phyloP scores from a whole-genome alignment of 306 rosid genomes.

The Lotus japonicus region DNA sequence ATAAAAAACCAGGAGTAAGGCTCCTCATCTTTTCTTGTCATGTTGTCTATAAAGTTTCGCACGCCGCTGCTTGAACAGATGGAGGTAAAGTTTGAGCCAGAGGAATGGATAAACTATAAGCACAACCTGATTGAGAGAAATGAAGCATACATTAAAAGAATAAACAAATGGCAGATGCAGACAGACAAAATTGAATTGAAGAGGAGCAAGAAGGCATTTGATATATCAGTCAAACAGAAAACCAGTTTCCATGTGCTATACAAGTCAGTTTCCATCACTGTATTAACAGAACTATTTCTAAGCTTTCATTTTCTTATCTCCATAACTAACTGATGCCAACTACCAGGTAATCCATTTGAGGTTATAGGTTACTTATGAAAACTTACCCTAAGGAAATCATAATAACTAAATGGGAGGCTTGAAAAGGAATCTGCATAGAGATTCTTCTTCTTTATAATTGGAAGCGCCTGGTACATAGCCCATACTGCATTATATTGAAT shows the following conservation, averaged over 20 bases:
- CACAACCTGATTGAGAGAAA: slow-evolving; percentile 51
- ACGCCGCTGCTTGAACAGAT: slow-evolving; percentile 80
- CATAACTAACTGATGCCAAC: background rate
- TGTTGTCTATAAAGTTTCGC: slow-evolving; percentile 53
- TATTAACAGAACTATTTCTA: background rate
- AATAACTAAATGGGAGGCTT: slow-evolving; percentile 57
- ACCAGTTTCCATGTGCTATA: slow-evolving; percentile 10
- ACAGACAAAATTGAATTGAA: background rate
- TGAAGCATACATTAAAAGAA: slow-evolving; percentile 1
- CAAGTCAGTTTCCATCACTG: background rate
- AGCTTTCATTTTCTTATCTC: background rate
- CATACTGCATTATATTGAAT: slow-evolving; percentile 53
- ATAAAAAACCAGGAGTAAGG: background rate
- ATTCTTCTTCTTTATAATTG: slow-evolving; percentile 57
- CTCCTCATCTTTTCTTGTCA: slow-evolving; percentile 46
- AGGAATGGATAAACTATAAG: slow-evolving; percentile 65
- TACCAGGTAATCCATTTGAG: background rate
- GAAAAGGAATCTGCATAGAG: slow-evolving; percentile 49
- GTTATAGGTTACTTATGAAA: background rate
- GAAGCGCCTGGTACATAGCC: slow-evolving; percentile 77
- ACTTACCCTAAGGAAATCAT: slow-evolving; percentile 66
- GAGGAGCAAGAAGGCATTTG: background rate
- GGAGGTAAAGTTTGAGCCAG: slow-evolving; percentile 77
- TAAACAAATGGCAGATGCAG: background rate
- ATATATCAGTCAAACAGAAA: background rate